Evolutionary conservation across 768 basidiomycete species (phyloP), one percentile per base, ranked within the genome.

Genomic region (Boletus huronensis): DNA sequence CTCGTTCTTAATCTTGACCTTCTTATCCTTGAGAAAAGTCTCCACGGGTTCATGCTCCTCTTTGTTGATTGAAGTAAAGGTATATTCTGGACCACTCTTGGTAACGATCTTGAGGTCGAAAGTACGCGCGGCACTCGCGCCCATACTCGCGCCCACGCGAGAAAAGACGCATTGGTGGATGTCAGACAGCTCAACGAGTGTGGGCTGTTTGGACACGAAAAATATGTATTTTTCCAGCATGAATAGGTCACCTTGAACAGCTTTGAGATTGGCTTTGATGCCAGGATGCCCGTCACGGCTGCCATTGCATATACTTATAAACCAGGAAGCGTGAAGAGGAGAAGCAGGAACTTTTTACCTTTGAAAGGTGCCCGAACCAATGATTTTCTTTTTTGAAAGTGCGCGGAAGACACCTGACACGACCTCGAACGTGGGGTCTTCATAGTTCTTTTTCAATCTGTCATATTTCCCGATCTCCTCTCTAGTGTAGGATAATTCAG

Each of bases 241-340:
- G 81, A 97, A 98, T 31, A 99, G 83, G 69, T 98, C 94, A 56
- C 97, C 97, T 71, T 96, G 93, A 4, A 90, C 81, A 41, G 97
- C 97, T 74, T 98, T 98, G 62, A 98, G 79, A 70, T 98, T 97
- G 63, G 93, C 93, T 75, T 98, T 98, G 75, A 99, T 87, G n/a
- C 93, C 92, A 16, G 90, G 88, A 59, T 93, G 88, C 4, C 93
- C 92, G 62, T 88, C 86, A 29, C 89, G 91, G 62, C 93, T 96
- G 58, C 10, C 47, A 56, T 32, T 19, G 14, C 26, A 26, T 31
- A 21, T 36, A 21, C 14, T 34, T 59, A 23, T 52, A 54, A 17
- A 43, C 45, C 25, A 6, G 11, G 25, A 45, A 23, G 26, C n/a
- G 2, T 9, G 3, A 17, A 32, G 19, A 0, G 10, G n/a, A 25